Base-by-base conservation (phyloP, 768 basidiomycete genomes). In the Boletus sp. region DNA sequence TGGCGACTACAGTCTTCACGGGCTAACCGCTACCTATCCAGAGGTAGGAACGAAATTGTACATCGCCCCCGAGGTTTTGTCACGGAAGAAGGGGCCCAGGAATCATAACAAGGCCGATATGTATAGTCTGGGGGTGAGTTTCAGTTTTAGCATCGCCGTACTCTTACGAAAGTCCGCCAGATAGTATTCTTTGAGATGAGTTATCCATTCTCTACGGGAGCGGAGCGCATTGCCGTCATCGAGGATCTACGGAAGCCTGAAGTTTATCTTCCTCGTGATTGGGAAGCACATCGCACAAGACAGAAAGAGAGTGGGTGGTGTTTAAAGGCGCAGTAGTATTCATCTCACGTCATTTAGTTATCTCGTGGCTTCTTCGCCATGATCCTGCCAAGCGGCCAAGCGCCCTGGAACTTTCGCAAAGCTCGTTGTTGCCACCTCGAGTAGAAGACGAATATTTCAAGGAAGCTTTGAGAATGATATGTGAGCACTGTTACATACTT, bases 141-240 rank as follows among this genome's bases (percentile, higher is more conserved):
- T 48, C 12, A 18, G 36, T 41, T 51, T n/a, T 4, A 14, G 3
- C 7, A 8, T 9, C 11, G 20, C 15, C 12, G 17, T 53, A 15
- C 20, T 10, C n/a, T 39, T 18, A 53, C 42, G 5, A 11, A 58
- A 44, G 29, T 39, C 56, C 36, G 28, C 20, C 59, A 94, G 92
- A 86, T 98, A 61, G 94, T 97, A 14, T 97, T 97, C 73, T 97
- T 98, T 66, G 95, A 98, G 75, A 96, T 97, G 94, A 94, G 92
- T 70, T 92, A 87, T 72, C 65, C 76, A 17, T 93, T 97, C 73
- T 76, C 82, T 11, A 97, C 94, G 0, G 86, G 83, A 2, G 80
- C 90, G 18, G 94, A 98, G 66, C 85, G 94, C 20, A 89, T 90
- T 39, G 84, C 81, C 1, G 92, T 94, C 20, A 79, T 98, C 1